These are phyloP conservation scores for Coelomomyces lativittatus DNA, from an alignment of 371 early-diverging fungal genomes.

Conservation along the genomic window DNA sequence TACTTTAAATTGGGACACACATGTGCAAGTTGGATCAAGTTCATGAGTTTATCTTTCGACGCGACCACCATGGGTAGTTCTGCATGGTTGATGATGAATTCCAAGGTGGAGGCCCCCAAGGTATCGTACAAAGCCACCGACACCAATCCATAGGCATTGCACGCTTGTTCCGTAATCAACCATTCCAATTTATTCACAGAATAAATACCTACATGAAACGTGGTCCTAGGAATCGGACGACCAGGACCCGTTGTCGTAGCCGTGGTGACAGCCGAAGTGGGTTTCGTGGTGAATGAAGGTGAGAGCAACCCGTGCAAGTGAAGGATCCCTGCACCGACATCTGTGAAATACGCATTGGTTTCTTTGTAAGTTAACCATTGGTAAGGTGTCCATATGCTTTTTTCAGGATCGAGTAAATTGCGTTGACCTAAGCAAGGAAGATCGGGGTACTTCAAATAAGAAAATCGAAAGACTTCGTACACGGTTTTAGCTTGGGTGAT, in stretches of 20 bases:
- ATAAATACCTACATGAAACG: slow-evolving; percentile 29
- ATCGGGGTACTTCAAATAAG: neutral
- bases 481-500: neutral
- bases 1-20: slow-evolving; percentile 14
- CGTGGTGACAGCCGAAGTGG: too few species aligned
- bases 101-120: slow-evolving; percentile 33
- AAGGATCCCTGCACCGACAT: too few species aligned
- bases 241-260: too few species aligned
- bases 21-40: slow-evolving; percentile 9
- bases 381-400: neutral
- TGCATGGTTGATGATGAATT: slow-evolving; percentile 42
- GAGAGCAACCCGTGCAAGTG: too few species aligned
- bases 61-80: slow-evolving; percentile 25
- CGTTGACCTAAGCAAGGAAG: neutral
- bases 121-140: slow-evolving; percentile 50
- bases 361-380: slow-evolving; percentile 4
- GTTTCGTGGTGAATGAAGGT: too few species aligned
- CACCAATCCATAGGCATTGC: slow-evolving; percentile 7
- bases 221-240: slow-evolving; percentile 3
- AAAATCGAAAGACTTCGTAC: neutral
- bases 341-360: too few species aligned
- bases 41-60: slow-evolving; percentile 23
- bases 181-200: slow-evolving; percentile 45
- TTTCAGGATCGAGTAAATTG: neutral
- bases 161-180: slow-evolving; percentile 24